These are phyloP conservation scores for Trypanosoma avium DNA, from an alignment of 208 protist species.

Conservation along the genomic window DNA sequence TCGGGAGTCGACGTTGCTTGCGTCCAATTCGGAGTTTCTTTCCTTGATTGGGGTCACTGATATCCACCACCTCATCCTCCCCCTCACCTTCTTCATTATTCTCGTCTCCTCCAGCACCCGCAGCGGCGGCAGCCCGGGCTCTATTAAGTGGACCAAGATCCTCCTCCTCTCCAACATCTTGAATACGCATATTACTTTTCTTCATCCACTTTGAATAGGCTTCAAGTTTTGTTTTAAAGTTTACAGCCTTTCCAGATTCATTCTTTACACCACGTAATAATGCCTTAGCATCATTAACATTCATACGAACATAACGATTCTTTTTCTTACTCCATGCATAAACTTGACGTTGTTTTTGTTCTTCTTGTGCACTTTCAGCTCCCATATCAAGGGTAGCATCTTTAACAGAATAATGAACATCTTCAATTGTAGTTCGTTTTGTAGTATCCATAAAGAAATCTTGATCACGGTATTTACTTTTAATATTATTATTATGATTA, in stretches of 20 bases:
- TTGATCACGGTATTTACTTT: constrained; percentile 72
- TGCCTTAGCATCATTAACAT: constrained; percentile 90
- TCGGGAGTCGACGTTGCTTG: constrained; percentile 81
- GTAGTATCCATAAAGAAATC: constrained; percentile 77
- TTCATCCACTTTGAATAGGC: constrained; percentile 88
- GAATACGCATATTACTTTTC: constrained; percentile 92
- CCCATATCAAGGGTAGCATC: constrained; percentile 87
- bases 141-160: constrained; percentile 77
- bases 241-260: constrained; percentile 90
- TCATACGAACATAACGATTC: constrained; percentile 91
- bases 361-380: constrained; percentile 84
- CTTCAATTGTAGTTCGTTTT: constrained; percentile 67
- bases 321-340: constrained; percentile 94
- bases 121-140: constrained; percentile 48
- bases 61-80: constrained; percentile 70
- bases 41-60: constrained; percentile 89
- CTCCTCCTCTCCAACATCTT: constrained; percentile 91
- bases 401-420: constrained; percentile 87
- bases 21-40: constrained; percentile 90
- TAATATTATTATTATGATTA: no score
- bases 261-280: constrained; percentile 89
- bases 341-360: constrained; percentile 82
- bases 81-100: constrained; percentile 28
- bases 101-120: not conserved
- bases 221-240: constrained; percentile 90